Evolutionary conservation across 1,284 basidiomycete genomes (phyloP), one percentile per base, ranked within the genome.

Genomic region (Paramarasmius palmivorus): DNA sequence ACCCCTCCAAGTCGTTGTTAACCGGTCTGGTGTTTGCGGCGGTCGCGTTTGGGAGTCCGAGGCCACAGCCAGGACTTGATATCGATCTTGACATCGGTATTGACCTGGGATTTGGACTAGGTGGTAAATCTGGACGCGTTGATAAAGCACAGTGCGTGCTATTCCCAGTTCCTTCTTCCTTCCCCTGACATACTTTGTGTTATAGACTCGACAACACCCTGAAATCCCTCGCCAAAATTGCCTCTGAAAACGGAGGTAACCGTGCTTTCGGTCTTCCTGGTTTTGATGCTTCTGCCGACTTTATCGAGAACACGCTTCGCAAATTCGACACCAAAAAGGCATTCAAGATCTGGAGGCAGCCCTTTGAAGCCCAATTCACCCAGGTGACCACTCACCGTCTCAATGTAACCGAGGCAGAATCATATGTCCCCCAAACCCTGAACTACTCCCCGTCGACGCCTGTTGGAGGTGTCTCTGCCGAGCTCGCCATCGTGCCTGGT

Each of bases 381-480:
- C 8, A 61, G 59, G 37, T 52, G 22, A 52, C 39, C 5, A 49
- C 26, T 14, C 53, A 51, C 49, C 17, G n/a, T 17, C 42, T 55
- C 14, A 17, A 26, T 20, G 29, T 55, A 9, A 40, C 49, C 17
- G 49, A 41, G 35, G 34, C 39, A 14, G 41, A 51, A 36, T 44
- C 53, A 5, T 50, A 42, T 32, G 29, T 36, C 29, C 53, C 49
- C 26, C 15, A 23, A 23, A 22, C 23, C 25, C 49, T 51, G 19
- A 50, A 40, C 15, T 56, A 56, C 37, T 56, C 54, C 19, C 54
- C 54, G 9, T 50, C 54, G 39, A 56, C 54, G n/a, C 54, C 54
- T 19, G 54, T 23, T 23, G 54, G 50, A 25, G 54, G 54, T 39
- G 20, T 56, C 9, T 37, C 50, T 9, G 54, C 50, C 17, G 44